Evolutionary conservation across 2,329 filamentous ascomycete species (phyloP), one percentile per base, ranked within the genome.

Genomic region (Penicillium sp.): DNA sequence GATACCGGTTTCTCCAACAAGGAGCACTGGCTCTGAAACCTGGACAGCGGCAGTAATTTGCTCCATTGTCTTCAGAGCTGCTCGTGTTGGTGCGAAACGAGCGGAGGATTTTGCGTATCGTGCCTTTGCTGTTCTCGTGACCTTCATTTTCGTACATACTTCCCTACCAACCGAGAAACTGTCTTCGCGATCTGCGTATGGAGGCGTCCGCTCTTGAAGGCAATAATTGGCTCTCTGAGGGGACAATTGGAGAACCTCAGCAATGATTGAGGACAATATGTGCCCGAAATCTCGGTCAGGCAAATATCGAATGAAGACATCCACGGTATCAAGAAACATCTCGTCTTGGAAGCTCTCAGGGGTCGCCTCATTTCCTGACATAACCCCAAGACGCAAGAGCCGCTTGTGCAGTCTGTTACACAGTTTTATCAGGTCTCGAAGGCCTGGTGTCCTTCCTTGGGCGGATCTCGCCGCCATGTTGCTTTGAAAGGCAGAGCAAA

Each of bases 1-100:
- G 51, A 96, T 97, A 77, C 94, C 94, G 7, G 94, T 99, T 76
- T 99, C 94, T 68, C 94, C 94, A n/a, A 99, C 94, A 26, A 99
- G 83, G 18, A 99, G 77, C 1, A 96, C 83, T 3, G 95, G 91
- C 67, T 99, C 94, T n/a, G 84, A 83, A 65, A 91, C 83, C 60
- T 88, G 86, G 5, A 97, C 84, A 1, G 91, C 88, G 38, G 90
- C 86, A 1, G 90, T 86, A 55, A 97, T 89, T 69, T 95, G 90
- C 70, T 99, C 95, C 51, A 99, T 82, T 12, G 96, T 79, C 60
- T 88, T 84, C 62, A 90, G 84, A 0, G 93, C 93, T 62, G 96
- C 90, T 21, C 84, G 86, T 20, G 94, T 97, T 35, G 89, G 91
- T 4, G 94, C 94, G 74, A 97, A 99, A 0, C 89, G 68, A 45